Evolutionary conservation across 768 basidiomycete species (phyloP), one percentile per base, ranked within the genome.

Genomic region (Leucocoprinus sp.): DNA sequence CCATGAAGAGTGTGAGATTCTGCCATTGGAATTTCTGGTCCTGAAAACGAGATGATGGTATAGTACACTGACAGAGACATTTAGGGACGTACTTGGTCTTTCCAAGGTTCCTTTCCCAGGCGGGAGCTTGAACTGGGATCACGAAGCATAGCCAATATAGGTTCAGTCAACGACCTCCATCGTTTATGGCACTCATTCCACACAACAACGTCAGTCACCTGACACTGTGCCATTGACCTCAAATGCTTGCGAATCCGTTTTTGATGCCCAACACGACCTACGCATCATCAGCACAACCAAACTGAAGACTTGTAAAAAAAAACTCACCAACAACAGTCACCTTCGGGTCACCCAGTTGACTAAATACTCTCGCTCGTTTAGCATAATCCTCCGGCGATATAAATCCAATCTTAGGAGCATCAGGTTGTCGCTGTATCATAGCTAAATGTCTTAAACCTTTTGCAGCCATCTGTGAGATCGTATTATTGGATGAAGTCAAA

Each of bases 101-200:
- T 37, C 40, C 59, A 44, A 46, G 57, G 54, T 22, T 54, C 37
- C 53, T 50, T 26, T 33, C 58, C 53, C 6, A 22, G 62, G 55
- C 47, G 60, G 56, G 4, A 57, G 59, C 17, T 61, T 57, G 49
- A 56, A 51, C 54, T 57, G 44, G 50, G 45, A n/a, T 51, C 53
- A 69, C 67, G 15, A 57, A 59, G 15, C 64, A 43, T 5, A 54
- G 67, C 72, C 50, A 72, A 69, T 36, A 83, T 65, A 39, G 72
- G 64, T 55, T 85, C 84, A 11, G 76, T 76, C 35, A 90, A 61
- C 4, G 68, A 63, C 21, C 71, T 69, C 86, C 87, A 91, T 38
- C 86, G 70, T 66, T 74, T 81, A 59, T 82, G 90, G 50, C 78
- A 82, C 55, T 92, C 89, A 51, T 82, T 71, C 89, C 89, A 93